Conservation (phyloP, 257 asterid genomes). For the Solanum infundibuliforme region DNA sequence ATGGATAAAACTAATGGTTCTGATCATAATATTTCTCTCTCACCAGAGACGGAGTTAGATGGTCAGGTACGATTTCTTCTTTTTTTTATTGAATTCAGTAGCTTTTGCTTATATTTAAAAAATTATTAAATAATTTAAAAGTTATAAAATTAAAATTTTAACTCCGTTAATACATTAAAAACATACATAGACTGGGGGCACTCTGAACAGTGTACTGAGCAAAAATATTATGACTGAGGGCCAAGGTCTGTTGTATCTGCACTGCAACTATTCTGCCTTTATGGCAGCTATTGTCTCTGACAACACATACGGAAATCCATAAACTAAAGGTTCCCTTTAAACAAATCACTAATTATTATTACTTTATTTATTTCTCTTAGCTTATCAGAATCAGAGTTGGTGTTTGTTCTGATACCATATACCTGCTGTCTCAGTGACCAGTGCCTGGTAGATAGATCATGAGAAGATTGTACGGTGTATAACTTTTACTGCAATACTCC, state of each 20-base stretch:
- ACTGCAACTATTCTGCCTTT: slow-evolving; percentile 37
- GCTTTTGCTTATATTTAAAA: too few relatives aligned
- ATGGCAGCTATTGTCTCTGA: slow-evolving; percentile 66
- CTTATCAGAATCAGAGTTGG: slow-evolving; percentile 7
- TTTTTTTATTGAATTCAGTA: background rate
- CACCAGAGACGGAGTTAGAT: background rate
- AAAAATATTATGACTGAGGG: slow-evolving; percentile 37
- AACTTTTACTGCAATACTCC: slow-evolving; percentile 4
- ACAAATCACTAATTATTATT: background rate
- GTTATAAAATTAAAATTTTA: too few relatives aligned
- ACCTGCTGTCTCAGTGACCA: background rate
- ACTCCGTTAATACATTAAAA: too few relatives aligned
- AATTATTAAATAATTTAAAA: too few relatives aligned
- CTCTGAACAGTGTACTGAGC: slow-evolving; percentile 36
- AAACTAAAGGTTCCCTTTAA: slow-evolving; percentile 23
- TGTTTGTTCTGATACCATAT: slow-evolving; percentile 4
- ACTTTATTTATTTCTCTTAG: background rate
- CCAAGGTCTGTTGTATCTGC: slow-evolving; percentile 15
- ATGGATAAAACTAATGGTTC: slow-evolving; percentile 35
- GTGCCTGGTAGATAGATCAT: slow-evolving; percentile 2
- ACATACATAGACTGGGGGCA: background rate
- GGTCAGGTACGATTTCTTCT: too few relatives aligned
- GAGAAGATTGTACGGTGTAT: slow-evolving; percentile 13
- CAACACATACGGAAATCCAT: slow-evolving; percentile 46
- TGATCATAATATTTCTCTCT: slow-evolving; percentile 5